phyloP scores from a whole-genome alignment of 163 green algal genomes.

The Scenedesmus sp. region DNA sequence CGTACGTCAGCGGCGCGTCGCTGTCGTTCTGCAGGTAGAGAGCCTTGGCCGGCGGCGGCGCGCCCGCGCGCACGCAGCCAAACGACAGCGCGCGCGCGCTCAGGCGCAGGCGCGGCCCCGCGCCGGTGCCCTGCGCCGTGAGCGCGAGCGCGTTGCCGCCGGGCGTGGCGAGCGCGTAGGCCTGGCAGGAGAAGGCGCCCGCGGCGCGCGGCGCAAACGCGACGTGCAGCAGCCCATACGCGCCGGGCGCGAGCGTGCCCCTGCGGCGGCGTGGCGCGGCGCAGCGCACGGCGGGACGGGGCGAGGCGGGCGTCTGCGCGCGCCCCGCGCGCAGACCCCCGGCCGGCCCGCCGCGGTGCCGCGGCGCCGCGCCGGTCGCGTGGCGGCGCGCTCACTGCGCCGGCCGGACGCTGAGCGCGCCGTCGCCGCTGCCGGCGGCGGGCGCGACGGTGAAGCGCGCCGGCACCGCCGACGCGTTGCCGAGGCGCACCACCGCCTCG shows the following conservation, averaged over 20 bases:
- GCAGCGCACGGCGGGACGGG: too few relatives aligned
- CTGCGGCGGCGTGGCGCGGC: conserved; percentile 34
- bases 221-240: conserved; percentile 62
- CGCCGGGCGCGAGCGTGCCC: conserved; percentile 59
- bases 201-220: conserved; percentile 63
- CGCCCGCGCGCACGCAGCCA: conserved; percentile 58
- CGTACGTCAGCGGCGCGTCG: conserved; percentile 57
- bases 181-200: conserved; percentile 67
- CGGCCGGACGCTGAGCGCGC: conserved; percentile 57
- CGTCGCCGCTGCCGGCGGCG: conserved; percentile 49
- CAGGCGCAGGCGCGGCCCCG: conserved; percentile 60
- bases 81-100: conserved; percentile 66
- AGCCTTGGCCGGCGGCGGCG: conserved; percentile 50
- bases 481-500: conserved; percentile 60
- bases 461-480: conserved; percentile 67
- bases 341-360: too few relatives aligned
- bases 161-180: conserved; percentile 61
- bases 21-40: conserved; percentile 77
- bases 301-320: too few relatives aligned
- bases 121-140: conserved; percentile 59
- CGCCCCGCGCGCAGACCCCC: too few relatives aligned
- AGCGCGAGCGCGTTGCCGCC: conserved; percentile 67
- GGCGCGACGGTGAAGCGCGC: conserved; percentile 66
- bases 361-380: too few relatives aligned
- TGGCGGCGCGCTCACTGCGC: conserved; percentile 35